Percentiles rank a stretch among this genome's conserved stretches.
Evolutionary conservation across 306 rosid genomes (phyloP).

Genomic region (Trichosanthes truncata): DNA sequence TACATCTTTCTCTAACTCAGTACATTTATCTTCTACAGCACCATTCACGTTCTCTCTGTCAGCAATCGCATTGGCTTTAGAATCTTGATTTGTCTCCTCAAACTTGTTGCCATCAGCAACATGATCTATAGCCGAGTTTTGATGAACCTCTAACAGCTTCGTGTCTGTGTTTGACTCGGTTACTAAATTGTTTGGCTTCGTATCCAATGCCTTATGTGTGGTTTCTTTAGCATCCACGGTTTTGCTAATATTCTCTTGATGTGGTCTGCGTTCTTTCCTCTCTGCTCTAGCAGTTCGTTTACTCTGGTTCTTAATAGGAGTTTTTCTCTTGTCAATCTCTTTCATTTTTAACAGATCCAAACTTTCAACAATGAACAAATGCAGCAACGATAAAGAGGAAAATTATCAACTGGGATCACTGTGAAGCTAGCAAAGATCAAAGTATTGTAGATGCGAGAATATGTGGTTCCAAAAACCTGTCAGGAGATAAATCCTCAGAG

Average conservation of each 20-base stretch:
- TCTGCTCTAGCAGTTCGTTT: constrained; percentile 46
- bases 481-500: background rate
- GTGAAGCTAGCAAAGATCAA: background rate
- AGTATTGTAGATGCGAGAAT: background rate
- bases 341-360: constrained; percentile 35
- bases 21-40: constrained; percentile 39
- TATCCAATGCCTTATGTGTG: constrained; percentile 29
- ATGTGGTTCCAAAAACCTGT: background rate
- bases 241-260: constrained; percentile 39
- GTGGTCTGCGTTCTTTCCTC: constrained; percentile 38
- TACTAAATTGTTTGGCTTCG: constrained; percentile 27
- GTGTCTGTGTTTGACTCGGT: constrained; percentile 43
- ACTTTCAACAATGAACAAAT: background rate
- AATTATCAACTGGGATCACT: background rate
- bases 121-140: constrained; percentile 33
- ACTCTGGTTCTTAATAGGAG: constrained; percentile 40
- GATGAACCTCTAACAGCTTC: constrained; percentile 29
- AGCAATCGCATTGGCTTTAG: constrained; percentile 35
- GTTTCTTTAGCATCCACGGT: constrained; percentile 38
- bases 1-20: constrained; percentile 47
- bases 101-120: constrained; percentile 65
- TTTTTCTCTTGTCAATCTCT: constrained; percentile 59
- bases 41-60: constrained; percentile 37
- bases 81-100: constrained; percentile 30
- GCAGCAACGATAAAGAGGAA: background rate